phyloP scores from a whole-genome alignment of 371 early-diverging fungal species.

The Enterocytospora artemiae region DNA sequence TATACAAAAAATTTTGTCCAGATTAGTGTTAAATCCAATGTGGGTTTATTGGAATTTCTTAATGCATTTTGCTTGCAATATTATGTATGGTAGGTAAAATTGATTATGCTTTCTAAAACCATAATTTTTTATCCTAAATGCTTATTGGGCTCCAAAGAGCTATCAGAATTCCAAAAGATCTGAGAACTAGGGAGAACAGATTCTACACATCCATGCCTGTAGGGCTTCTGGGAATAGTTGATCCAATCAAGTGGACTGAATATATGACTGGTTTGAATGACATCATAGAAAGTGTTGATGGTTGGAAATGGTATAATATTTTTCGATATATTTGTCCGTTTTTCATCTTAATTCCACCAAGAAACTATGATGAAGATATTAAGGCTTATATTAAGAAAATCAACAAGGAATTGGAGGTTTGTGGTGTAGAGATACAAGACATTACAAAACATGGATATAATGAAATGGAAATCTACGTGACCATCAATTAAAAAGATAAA shows the following conservation, averaged over 20 bases:
- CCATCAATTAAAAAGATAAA: neutral
- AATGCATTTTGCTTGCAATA: neutral
- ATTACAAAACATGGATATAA: neutral
- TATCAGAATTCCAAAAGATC: slow-evolving; percentile 17
- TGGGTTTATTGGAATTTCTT: neutral
- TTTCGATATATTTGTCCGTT: slow-evolving; percentile 1
- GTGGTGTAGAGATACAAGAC: slow-evolving; percentile 3
- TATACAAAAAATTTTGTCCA: neutral
- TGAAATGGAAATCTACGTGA: slow-evolving; percentile 8
- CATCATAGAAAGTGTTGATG: slow-evolving; percentile 1
- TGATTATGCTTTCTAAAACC: too few species aligned
- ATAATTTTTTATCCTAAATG: neutral
- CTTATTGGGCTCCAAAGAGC: neutral
- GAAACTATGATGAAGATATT: neutral
- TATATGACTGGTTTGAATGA: slow-evolving; percentile 2
- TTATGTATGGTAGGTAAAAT: neutral
- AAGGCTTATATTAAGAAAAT: neutral
- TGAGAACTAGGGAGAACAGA: slow-evolving; percentile 1
- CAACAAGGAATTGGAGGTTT: neutral
- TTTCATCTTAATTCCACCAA: neutral
- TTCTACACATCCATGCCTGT: slow-evolving; percentile 5
- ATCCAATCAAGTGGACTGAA: neutral
- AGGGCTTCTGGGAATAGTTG: neutral
- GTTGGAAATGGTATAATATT: neutral
- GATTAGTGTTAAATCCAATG: neutral